A percentile compares a stretch with the other conserved stretches of the same genome.
Evolutionary conservation across 139 green algal species (phyloP).

Genomic region (Trebouxia sp.): DNA sequence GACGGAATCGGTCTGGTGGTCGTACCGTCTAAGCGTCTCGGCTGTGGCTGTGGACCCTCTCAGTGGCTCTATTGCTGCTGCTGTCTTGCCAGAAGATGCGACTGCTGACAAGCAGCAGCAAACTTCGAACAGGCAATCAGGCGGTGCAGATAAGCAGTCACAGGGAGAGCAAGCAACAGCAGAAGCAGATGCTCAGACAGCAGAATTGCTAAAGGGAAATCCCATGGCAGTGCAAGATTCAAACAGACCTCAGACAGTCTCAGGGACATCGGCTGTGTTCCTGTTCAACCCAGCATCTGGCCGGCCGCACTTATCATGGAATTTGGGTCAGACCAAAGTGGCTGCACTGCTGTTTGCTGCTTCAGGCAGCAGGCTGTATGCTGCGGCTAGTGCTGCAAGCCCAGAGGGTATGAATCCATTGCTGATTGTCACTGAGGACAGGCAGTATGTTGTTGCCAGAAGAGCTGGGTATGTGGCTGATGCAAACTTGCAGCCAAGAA

Average conservation of each 20-base stretch:
- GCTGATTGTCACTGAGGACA: slow-evolving; percentile 56
- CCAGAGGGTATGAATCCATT: slow-evolving; percentile 38
- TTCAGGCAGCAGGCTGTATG: slow-evolving; percentile 1
- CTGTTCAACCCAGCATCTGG: slow-evolving; percentile 42
- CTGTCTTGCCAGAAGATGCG: background rate
- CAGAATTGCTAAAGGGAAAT: background rate
- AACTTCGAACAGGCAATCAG: background rate
- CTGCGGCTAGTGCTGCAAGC: background rate
- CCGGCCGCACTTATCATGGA: background rate
- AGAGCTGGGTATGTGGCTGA: background rate
- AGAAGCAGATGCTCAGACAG: background rate
- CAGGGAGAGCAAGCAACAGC: background rate
- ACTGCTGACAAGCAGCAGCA: background rate
- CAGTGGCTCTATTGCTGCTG: background rate
- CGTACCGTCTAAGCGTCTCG: slow-evolving; percentile 29
- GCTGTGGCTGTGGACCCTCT: background rate
- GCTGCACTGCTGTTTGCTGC: slow-evolving; percentile 33
- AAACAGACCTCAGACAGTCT: background rate
- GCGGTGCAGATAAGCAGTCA: background rate
- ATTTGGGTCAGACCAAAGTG: background rate
- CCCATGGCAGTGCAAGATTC: background rate
- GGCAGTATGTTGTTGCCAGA: slow-evolving; percentile 31
- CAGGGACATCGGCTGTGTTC: slow-evolving; percentile 39
- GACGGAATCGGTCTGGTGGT: slow-evolving; percentile 47
- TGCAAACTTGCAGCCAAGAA: background rate